phyloP scores from a whole-genome alignment of 78 protist genomes.

The Thecamonas trahens region DNA sequence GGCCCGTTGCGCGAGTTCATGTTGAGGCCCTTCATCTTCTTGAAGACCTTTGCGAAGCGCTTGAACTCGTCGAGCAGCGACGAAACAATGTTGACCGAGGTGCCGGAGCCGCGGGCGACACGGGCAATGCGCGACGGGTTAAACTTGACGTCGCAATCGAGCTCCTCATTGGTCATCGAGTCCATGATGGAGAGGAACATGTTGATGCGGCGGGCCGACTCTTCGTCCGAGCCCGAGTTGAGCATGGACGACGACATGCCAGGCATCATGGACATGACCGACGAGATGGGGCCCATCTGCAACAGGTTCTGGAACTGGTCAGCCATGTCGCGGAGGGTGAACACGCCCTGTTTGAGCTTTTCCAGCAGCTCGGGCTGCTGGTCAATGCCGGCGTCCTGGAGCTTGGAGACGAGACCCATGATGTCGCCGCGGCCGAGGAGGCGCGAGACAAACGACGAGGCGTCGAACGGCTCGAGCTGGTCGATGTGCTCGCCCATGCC shows the following conservation, averaged over 20 bases:
- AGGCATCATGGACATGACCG: conserved; percentile 59
- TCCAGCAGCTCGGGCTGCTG: conserved; percentile 33
- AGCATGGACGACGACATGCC: conserved; percentile 40
- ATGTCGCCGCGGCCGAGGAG: conserved; percentile 77
- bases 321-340: conserved; percentile 90
- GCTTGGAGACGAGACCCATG: conserved; percentile 8
- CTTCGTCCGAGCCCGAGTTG: conserved; percentile 42
- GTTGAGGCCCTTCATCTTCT: conserved; percentile 53
- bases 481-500: conserved; percentile 93
- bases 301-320: conserved; percentile 83
- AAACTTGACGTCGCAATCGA: conserved; percentile 24
- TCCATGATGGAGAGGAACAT: conserved; percentile 83
- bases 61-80: conserved; percentile 35
- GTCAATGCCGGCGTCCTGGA: conserved; percentile 49
- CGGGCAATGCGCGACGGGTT: conserved; percentile 9
- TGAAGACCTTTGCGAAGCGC: conserved; percentile 35
- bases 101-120: conserved; percentile 38
- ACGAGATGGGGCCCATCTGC: conserved; percentile 80
- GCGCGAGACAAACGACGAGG: conserved; percentile 69
- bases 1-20: conserved; percentile 2
- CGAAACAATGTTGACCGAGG: neutral
- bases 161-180: conserved; percentile 76
- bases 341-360: conserved; percentile 54
- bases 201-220: conserved; percentile 50
- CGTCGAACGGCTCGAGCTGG: conserved; percentile 79